Evolutionary conservation across 2,329 filamentous ascomycete genomes (phyloP), one percentile per base, ranked within the genome.

Genomic region (Thyridium curvatum): DNA sequence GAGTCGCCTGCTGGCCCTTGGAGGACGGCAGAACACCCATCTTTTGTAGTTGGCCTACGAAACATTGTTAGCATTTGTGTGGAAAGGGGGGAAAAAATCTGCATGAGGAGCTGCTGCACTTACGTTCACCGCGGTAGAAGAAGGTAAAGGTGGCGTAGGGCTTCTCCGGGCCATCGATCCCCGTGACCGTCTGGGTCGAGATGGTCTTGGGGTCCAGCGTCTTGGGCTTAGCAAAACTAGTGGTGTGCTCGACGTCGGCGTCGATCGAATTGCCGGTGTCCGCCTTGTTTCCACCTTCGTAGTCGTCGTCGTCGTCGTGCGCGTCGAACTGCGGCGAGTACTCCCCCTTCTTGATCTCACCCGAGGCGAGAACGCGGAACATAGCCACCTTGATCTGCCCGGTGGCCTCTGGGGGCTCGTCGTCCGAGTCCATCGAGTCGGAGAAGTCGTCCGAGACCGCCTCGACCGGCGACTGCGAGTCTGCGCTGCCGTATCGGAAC

Each of bases 301-400:
- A 60, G 39, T 84, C 82, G 40, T 95, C 89, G 45, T 95, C 90
- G 46, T 95, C 91, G 54, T 97, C 93, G 52, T 97, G 88, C 3
- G 91, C 91, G 59, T 95, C 90, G 48, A 97, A 97, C 55, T 97
- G 93, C 12, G 93, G 93, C 2, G 90, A 95, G 62, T 97, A 98
- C 63, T 98, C 93, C 46, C 93, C 93, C 56, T 90, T 87, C 66
- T 96, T 97, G 57, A 98, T 94, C 61, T 97, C 93, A 12, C 93
- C 93, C 7, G 89, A 95, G 2, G 93, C 93, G 34, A 97, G 71
- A 8, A 98, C 93, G 18, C 93, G 82, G 63, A 96, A 97, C 67
- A 98, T 81, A 46, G 91, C 89, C 14, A 98, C 89, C 65, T 97
- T 97, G 68, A 98, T 98, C 65, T 98, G 93, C 9, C 93, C 93